These are phyloP conservation scores for Talaromyces verruculosus DNA, from an alignment of 2,329 filamentous ascomycete species.

Conservation along the genomic window DNA sequence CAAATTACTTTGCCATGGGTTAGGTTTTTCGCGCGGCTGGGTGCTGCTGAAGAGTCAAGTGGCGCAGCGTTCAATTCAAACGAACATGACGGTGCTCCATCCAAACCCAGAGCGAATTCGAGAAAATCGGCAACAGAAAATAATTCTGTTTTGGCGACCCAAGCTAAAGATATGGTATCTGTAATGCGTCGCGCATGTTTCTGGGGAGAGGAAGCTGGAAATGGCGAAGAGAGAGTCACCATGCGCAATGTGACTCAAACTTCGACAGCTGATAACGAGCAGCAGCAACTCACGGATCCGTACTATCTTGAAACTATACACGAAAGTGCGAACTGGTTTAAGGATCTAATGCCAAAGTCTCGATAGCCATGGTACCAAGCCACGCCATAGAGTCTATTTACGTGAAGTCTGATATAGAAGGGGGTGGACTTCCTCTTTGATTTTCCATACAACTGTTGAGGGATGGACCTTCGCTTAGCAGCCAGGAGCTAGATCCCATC, in stretches of 20 bases:
- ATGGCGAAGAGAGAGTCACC: conserved; percentile 38
- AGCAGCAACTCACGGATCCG: conserved; percentile 12
- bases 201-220: conserved; percentile 42
- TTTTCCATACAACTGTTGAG: not conserved
- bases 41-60: not conserved
- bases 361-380: not conserved
- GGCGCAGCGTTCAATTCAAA: not conserved
- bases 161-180: conserved; percentile 44
- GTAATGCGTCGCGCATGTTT: conserved; percentile 47
- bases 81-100: not conserved
- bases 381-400: not conserved
- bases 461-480: not conserved
- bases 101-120: conserved; percentile 5
- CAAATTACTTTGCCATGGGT: conserved; percentile 37
- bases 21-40: conserved; percentile 27
- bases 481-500: not conserved
- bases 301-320: conserved; percentile 17
- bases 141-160: conserved; percentile 34
- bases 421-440: no score
- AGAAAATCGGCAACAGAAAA: not conserved
- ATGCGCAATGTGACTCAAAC: conserved; percentile 1
- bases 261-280: not conserved
- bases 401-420: not conserved
- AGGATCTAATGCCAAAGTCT: conserved; percentile 1
- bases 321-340: conserved; percentile 19